A percentile compares a stretch with the other conserved stretches of the same genome.
Conservation (phyloP, 345 rosid species). For the Eucalyptus tenuipes region DNA sequence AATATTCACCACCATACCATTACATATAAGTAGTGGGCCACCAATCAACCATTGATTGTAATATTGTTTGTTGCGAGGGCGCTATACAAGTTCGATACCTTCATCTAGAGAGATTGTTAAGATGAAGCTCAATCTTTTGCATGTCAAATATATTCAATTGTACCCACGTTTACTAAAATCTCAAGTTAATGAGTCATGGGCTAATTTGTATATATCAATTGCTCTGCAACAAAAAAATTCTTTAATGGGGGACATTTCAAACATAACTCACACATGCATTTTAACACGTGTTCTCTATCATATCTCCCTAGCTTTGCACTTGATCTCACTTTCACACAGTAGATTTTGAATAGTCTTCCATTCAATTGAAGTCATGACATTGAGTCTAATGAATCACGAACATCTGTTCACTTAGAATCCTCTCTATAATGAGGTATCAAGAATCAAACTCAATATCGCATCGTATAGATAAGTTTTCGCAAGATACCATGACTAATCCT, state of each 20-base stretch:
- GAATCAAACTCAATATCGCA: not conserved
- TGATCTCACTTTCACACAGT: not conserved
- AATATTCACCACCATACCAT: not conserved
- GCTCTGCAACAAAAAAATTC: not conserved
- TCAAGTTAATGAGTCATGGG: not conserved
- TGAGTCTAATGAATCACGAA: not conserved
- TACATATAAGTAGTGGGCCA: not conserved
- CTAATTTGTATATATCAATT: not conserved
- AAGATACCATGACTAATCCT: not conserved
- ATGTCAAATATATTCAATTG: not conserved
- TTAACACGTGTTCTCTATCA: not conserved
- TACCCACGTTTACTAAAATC: not conserved
- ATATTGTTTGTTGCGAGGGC: not conserved
- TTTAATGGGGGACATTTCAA: not conserved
- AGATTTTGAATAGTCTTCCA: not conserved
- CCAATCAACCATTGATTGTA: not conserved
- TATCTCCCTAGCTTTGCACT: not conserved
- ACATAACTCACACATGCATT: not conserved
- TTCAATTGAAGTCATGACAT: not conserved
- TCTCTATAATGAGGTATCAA: not conserved
- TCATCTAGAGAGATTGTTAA: not conserved
- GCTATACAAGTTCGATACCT: not conserved
- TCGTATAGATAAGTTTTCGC: not conserved
- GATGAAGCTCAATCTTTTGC: not conserved
- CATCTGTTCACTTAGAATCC: not conserved